Evolutionary conservation across 305 asterid genomes (phyloP), one percentile per base, ranked within the genome.

Genomic region (Fraxinus velutina): DNA sequence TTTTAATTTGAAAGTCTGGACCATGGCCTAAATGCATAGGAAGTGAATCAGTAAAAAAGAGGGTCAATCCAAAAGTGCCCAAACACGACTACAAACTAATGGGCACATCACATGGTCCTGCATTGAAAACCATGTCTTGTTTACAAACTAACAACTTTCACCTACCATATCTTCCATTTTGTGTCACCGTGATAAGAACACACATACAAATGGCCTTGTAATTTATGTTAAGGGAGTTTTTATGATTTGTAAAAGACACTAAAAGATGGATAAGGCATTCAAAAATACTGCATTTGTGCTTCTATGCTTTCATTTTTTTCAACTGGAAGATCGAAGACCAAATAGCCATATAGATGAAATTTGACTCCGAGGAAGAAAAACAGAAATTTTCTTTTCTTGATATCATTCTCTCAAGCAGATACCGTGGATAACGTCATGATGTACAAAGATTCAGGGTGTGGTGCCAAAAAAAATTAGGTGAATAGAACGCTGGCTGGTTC

Each of bases 51-150:
- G 75, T 29, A 17, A 68, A 68, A 66, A 68, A 30, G 75, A 29
- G 42, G 75, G 75, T 68, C 75, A 68, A 68, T 68, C 75, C 75
- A 68, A 68, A 15, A 68, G 22, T 68, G 39, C 75, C 39, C 0
- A 68, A 68, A 13, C 74, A 66, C 15, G 37, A 66, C 17, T 0
- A 27, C 74, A 66, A 29, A 66, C 10, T 3, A 66, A 66, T 66
- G 74, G 74, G 74, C 74, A 66, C 74, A 66, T 66, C 74, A 66
- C 37, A 62, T 62, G 71, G 71, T 62, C 33, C 33, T 62, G 71
- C 71, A 6, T 19, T 62, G 33, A 0, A 22, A 62, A 62, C 33
- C 71, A 60, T 19, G 12, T 60, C 30, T 60, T 60, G 70, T 60
- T 19, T 60, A 60, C 70, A 60, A 60, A 60, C 30, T 60, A 60